Conservation (phyloP, 176 grass and related monocot genomes). For the Ananas comosus region DNA sequence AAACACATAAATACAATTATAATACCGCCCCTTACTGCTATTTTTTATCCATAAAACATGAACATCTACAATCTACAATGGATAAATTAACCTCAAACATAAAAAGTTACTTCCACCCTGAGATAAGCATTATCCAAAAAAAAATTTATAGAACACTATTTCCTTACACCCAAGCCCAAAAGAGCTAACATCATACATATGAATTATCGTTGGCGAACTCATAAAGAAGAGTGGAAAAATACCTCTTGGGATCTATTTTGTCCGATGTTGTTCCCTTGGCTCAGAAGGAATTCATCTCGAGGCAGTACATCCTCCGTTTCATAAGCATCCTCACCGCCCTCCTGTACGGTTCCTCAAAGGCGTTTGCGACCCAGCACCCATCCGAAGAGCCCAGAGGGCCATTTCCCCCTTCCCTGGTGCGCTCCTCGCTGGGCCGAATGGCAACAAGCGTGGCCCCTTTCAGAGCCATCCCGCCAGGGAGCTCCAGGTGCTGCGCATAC, state of each 20-base stretch:
- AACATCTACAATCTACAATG: neutral
- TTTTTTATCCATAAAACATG: neutral
- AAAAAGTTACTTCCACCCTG: neutral
- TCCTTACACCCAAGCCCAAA: neutral
- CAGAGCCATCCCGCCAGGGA: slow-evolving; percentile 52
- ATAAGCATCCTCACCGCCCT: slow-evolving; percentile 59
- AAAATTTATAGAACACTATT: neutral
- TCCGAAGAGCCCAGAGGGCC: slow-evolving; percentile 11
- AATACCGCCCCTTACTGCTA: no score
- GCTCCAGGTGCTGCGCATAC: slow-evolving; percentile 57
- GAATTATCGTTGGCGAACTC: neutral
- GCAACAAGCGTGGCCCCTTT: slow-evolving; percentile 85
- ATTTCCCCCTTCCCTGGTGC: slow-evolving; percentile 19
- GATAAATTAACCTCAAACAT: neutral
- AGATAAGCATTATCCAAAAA: neutral
- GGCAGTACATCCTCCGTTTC: slow-evolving; percentile 53
- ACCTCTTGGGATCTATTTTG: slow-evolving; percentile 27
- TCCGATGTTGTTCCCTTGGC: neutral
- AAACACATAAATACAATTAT: no score
- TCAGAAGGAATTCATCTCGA: slow-evolving; percentile 99
- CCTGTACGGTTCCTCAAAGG: slow-evolving; percentile 78
- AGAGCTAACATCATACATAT: neutral
- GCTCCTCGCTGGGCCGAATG: slow-evolving; percentile 63
- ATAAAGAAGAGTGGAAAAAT: neutral
- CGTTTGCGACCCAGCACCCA: slow-evolving; percentile 55